Evolutionary conservation across 2,329 filamentous ascomycete genomes (phyloP).

Genomic region (Biscogniauxia mediterranea): DNA sequence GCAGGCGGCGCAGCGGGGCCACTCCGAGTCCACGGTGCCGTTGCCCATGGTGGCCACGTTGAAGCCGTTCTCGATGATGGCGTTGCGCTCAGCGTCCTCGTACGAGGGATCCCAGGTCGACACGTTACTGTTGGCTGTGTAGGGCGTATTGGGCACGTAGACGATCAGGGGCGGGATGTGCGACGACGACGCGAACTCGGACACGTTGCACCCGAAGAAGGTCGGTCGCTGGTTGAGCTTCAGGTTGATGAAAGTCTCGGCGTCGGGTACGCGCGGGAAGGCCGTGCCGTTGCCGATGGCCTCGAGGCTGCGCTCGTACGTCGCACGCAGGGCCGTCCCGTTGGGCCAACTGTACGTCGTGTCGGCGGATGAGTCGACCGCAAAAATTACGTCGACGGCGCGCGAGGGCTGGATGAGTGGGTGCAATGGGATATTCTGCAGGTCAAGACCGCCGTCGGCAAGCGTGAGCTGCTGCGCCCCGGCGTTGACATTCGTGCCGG

Average conservation of each 20-base stretch:
- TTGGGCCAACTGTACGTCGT: constrained; percentile 71
- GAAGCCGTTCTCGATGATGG: constrained; percentile 84
- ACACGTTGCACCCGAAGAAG: constrained; percentile 75
- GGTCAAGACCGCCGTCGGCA: constrained; percentile 75
- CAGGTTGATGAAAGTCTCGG: constrained; percentile 76
- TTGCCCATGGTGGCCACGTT: constrained; percentile 82
- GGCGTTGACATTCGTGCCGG: constrained; percentile 57
- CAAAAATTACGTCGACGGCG: constrained; percentile 76
- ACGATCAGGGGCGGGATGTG: constrained; percentile 64
- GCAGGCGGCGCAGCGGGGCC: constrained; percentile 84
- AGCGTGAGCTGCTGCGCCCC: constrained; percentile 58
- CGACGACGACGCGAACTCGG: constrained; percentile 47
- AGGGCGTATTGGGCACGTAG: constrained; percentile 86
- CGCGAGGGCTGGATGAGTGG: constrained; percentile 74
- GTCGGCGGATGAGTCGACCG: constrained; percentile 75
- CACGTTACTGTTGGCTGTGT: constrained; percentile 72
- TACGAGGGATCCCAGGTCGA: constrained; percentile 73
- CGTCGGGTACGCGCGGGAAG: constrained; percentile 71
- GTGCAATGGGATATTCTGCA: constrained; percentile 76
- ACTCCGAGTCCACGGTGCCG: constrained; percentile 67
- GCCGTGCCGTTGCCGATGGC: constrained; percentile 59
- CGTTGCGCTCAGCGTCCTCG: constrained; percentile 64
- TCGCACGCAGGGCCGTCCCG: constrained; percentile 70
- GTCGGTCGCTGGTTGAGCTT: constrained; percentile 71
- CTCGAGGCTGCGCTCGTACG: constrained; percentile 65